phyloP scores from a whole-genome alignment of 805 yeast species.

The Metschnikowia dekortorum region DNA sequence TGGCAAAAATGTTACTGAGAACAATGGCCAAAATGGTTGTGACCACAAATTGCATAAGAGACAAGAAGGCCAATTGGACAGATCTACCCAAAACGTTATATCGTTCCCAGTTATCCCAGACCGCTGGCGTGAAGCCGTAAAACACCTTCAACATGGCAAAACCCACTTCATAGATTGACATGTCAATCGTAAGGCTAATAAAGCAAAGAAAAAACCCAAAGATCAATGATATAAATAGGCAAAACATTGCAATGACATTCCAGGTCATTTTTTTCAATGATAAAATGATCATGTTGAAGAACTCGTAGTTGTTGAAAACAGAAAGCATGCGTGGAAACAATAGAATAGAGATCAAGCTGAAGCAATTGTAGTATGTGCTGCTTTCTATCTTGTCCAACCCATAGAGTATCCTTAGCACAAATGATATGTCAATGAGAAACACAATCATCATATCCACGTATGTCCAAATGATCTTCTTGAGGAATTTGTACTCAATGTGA shows the following conservation, averaged over 20 bases:
- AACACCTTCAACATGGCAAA: constrained; percentile 49
- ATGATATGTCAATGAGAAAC: constrained; percentile 32
- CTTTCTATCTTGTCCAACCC: constrained; percentile 12
- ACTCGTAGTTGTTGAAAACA: constrained; percentile 47
- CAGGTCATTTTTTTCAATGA: constrained; percentile 49
- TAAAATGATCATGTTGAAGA: constrained; percentile 48
- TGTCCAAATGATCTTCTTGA: constrained; percentile 51
- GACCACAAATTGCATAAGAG: constrained; percentile 51
- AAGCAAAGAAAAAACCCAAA: constrained; percentile 55
- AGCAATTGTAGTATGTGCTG: constrained; percentile 24
- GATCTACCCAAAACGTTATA: constrained; percentile 44
- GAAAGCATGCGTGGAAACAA: constrained; percentile 48
- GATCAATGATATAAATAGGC: constrained; percentile 46
- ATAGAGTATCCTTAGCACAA: constrained; percentile 21
- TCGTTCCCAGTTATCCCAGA: constrained; percentile 52
- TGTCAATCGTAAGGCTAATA: constrained; percentile 42
- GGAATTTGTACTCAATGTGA: constrained; percentile 43
- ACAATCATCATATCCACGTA: constrained; percentile 43
- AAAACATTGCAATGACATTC: constrained; percentile 46
- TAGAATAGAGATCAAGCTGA: constrained; percentile 44
- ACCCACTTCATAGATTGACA: constrained; percentile 41
- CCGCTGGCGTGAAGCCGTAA: constrained; percentile 58
- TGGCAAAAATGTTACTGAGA: constrained; percentile 38
- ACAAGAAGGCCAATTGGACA: constrained; percentile 48
- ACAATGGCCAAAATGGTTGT: constrained; percentile 54